Percentiles rank a stretch among this genome's conserved stretches.
Evolutionary conservation across 164 flowering plant genomes (phyloP).

Genomic region (Vitis rupestris): DNA sequence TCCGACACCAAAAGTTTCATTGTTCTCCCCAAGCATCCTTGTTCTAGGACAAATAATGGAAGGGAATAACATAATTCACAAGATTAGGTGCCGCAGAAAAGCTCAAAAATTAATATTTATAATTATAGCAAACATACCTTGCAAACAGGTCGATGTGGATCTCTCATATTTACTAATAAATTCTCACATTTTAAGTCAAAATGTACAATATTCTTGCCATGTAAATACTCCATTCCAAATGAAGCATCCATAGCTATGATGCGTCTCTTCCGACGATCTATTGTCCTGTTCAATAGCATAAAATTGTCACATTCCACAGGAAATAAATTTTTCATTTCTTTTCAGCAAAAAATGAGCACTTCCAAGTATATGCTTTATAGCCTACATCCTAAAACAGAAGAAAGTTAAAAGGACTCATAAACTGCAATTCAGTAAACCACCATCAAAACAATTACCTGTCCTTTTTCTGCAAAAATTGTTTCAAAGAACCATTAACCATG

Average conservation of each 20-base stretch:
- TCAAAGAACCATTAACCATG: slow-evolving; percentile 96
- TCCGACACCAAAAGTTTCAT: background rate
- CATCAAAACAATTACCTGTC: slow-evolving; percentile 61
- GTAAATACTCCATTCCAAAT: slow-evolving; percentile 97
- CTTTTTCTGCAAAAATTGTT: slow-evolving; percentile 91
- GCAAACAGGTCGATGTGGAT: slow-evolving; percentile 94
- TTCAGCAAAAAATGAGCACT: background rate
- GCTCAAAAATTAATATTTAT: background rate
- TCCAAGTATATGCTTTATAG: background rate
- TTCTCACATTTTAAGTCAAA: slow-evolving; percentile 97
- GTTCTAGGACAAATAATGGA: background rate
- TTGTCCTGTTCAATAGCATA: slow-evolving; percentile 57
- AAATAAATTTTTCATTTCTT: background rate
- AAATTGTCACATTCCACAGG: background rate
- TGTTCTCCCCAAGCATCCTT: no score
- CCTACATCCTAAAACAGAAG: background rate
- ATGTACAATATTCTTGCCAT: slow-evolving; percentile 92
- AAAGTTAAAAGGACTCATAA: background rate
- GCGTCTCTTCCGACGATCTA: slow-evolving; percentile 96
- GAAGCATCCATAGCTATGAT: slow-evolving; percentile 96
- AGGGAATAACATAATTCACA: background rate
- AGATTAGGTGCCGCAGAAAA: background rate
- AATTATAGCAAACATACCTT: slow-evolving; percentile 47
- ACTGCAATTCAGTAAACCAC: background rate
- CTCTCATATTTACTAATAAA: slow-evolving; percentile 91